Conservation (phyloP, 2,329 filamentous ascomycete species). For the Anisogramma anomala region DNA sequence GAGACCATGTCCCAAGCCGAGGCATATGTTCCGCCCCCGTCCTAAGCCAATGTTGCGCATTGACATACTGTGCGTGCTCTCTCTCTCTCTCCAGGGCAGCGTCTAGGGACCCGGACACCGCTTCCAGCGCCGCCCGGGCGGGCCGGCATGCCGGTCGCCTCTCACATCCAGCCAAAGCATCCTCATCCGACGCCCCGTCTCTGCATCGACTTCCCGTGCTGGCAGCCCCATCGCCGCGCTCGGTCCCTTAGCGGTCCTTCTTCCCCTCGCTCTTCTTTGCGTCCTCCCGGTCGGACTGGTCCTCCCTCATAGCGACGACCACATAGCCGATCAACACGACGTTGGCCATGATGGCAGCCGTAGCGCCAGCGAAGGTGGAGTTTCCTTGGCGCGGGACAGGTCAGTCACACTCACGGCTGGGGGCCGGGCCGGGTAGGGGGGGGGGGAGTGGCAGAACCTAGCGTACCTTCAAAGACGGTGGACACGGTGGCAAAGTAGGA, state of each 20-base stretch:
- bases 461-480: conserved; percentile 69
- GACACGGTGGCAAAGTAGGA: conserved; percentile 79
- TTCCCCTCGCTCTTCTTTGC: conserved; percentile 29
- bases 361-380: conserved; percentile 71
- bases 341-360: conserved; percentile 83
- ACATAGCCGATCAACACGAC: conserved; percentile 85
- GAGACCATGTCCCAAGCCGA: too few relatives aligned
- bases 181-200: too few relatives aligned
- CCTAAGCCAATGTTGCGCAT: too few relatives aligned
- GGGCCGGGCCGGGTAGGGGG: not conserved
- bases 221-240: too few relatives aligned
- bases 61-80: too few relatives aligned
- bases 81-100: too few relatives aligned
- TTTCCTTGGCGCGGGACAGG: conserved; percentile 45
- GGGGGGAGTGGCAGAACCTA: conserved; percentile 20
- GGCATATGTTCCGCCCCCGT: too few relatives aligned
- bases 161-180: too few relatives aligned
- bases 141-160: too few relatives aligned
- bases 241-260: conserved; percentile 38
- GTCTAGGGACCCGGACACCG: too few relatives aligned
- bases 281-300: conserved; percentile 42
- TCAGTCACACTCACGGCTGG: not conserved
- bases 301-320: conserved; percentile 82
- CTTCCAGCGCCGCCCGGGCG: too few relatives aligned
- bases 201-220: too few relatives aligned